phyloP scores from a whole-genome alignment of 176 grass and related monocot genomes.

The Stipa capillata region DNA sequence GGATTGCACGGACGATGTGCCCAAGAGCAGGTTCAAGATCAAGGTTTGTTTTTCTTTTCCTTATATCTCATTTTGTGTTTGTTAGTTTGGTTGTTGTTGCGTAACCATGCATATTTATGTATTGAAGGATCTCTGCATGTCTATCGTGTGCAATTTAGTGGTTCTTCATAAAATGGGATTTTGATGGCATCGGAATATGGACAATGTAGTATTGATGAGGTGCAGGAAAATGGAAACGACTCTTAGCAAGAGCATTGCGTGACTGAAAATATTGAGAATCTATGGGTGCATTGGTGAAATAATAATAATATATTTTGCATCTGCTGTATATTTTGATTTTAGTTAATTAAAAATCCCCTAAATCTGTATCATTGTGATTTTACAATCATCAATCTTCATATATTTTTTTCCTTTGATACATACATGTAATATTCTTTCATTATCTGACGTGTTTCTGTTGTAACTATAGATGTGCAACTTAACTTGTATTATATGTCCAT shows the following conservation, averaged over 20 bases:
- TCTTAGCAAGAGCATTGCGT: background rate
- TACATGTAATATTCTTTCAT: background rate
- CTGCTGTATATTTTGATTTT: background rate
- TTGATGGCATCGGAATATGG: background rate
- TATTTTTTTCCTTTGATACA: background rate
- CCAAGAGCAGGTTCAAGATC: slow-evolving; percentile 99
- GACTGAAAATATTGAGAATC: background rate
- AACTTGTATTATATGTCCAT: background rate
- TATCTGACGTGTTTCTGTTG: background rate
- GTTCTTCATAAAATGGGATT: background rate
- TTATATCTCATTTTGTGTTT: slow-evolving; percentile 6
- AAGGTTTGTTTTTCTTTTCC: slow-evolving; percentile 48
- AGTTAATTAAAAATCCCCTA: background rate
- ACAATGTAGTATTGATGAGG: background rate
- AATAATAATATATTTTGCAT: background rate
- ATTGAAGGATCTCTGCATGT: background rate
- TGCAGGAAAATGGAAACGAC: background rate
- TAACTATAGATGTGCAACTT: background rate
- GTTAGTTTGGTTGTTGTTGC: background rate
- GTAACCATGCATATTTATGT: background rate
- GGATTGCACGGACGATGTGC: slow-evolving; percentile 67
- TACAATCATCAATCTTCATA: background rate
- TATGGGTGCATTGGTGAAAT: background rate
- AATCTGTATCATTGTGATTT: background rate
- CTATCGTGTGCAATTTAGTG: background rate